Percentiles rank a stretch among this genome's conserved stretches.
Conservation (phyloP, 495 filamentous ascomycete genomes). For the Schizothecium vesticola region DNA sequence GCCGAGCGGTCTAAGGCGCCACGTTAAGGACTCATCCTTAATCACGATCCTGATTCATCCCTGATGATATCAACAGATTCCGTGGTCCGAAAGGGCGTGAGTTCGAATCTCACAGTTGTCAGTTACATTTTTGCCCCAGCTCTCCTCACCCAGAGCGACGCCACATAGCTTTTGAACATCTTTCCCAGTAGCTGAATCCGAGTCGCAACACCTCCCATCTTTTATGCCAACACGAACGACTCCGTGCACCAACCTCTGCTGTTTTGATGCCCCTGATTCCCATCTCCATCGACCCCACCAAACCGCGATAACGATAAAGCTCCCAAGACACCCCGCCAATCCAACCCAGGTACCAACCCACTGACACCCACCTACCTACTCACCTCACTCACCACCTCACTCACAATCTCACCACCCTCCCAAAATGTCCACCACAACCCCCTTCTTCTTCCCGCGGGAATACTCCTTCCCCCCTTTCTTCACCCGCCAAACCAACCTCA, state of each 20-base stretch:
- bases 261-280: neutral
- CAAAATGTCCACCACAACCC: conserved; percentile 5
- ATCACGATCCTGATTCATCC: neutral
- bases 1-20: neutral
- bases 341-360: neutral
- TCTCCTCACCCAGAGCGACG: neutral
- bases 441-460: conserved; percentile 45
- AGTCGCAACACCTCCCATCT: neutral
- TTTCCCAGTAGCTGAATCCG: neutral
- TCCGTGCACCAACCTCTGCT: neutral
- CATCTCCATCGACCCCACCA: neutral
- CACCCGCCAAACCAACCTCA: conserved; percentile 71
- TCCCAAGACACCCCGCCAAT: conserved; percentile 1
- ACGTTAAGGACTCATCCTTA: neutral
- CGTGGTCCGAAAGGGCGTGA: neutral
- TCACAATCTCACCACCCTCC: neutral
- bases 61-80: neutral
- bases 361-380: neutral
- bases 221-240: neutral
- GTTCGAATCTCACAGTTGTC: neutral
- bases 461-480: conserved; percentile 72
- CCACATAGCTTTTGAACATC: neutral
- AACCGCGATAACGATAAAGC: conserved; percentile 3
- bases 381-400: neutral
- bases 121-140: neutral